Percentiles rank a stretch among this genome's conserved stretches.
phyloP scores from a whole-genome alignment of 805 yeast genomes.

The Kodamaea neixiangensis region DNA sequence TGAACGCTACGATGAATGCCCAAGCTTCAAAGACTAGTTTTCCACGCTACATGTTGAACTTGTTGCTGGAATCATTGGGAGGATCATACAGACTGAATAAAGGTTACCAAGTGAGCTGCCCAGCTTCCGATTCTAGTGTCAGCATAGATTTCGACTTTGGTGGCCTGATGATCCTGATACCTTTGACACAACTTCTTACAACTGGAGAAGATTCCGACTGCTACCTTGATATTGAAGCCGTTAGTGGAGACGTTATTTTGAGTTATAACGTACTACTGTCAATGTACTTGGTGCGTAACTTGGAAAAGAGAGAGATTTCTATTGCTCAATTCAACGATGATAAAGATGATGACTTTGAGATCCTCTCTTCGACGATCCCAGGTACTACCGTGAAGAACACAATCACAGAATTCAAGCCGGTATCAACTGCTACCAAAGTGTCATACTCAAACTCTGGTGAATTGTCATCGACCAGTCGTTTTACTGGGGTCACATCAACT shows the following conservation, averaged over 20 bases:
- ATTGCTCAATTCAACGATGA: neutral
- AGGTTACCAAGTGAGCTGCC: neutral
- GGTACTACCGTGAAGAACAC: neutral
- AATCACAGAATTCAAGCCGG: too few relatives aligned
- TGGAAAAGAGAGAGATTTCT: neutral
- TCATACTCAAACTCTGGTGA: too few relatives aligned
- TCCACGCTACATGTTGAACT: neutral
- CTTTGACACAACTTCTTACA: neutral
- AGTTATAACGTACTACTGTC: neutral
- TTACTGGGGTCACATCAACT: too few relatives aligned
- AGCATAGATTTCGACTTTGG: conserved; percentile 5
- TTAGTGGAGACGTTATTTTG: neutral
- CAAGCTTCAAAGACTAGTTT: neutral
- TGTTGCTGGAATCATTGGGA: neutral
- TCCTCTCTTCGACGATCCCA: neutral
- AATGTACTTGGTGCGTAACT: neutral
- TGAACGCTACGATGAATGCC: neutral
- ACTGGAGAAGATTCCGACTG: neutral
- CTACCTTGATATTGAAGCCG: neutral
- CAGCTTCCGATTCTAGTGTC: neutral
- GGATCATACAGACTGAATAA: neutral
- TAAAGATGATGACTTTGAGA: neutral
- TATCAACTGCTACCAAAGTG: too few relatives aligned
- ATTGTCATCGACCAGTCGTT: too few relatives aligned
- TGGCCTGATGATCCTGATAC: conserved; percentile 6